Conservation (phyloP, 164 flowering plant genomes). For the Stephania japonica region DNA sequence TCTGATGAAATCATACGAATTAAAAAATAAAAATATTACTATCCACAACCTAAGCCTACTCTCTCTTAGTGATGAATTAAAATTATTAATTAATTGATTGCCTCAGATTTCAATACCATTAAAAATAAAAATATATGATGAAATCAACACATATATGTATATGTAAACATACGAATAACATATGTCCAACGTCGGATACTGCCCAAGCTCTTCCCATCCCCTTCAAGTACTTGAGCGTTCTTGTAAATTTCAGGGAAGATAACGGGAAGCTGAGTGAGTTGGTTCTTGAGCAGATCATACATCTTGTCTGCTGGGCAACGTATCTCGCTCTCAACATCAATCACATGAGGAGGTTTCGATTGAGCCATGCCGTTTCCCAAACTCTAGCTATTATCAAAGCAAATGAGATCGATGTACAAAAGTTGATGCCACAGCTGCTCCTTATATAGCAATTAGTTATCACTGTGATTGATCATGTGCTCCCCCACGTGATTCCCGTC, state of each 20-base stretch:
- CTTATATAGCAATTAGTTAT: background rate
- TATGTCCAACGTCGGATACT: constrained; percentile 19
- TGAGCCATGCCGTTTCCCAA: too few species aligned
- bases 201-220: constrained; percentile 24
- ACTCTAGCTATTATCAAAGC: too few species aligned
- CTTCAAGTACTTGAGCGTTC: constrained; percentile 24
- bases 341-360: constrained; percentile 6
- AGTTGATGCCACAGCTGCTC: background rate
- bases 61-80: too few species aligned
- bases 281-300: constrained; percentile 21
- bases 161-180: constrained; percentile 13
- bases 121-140: too few species aligned
- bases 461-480: too few species aligned
- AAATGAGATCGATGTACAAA: background rate
- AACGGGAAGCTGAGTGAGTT: constrained; percentile 15
- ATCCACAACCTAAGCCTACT: too few species aligned
- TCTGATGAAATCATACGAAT: too few species aligned
- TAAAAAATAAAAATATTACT: too few species aligned
- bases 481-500: too few species aligned
- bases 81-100: too few species aligned
- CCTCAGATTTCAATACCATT: too few species aligned
- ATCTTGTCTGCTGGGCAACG: constrained; percentile 21
- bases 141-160: too few species aligned
- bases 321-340: constrained; percentile 17
- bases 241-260: constrained; percentile 18